Evolutionary conservation across 176 grass and related monocot genomes (phyloP).

Genomic region (Cymbopogon citratus): DNA sequence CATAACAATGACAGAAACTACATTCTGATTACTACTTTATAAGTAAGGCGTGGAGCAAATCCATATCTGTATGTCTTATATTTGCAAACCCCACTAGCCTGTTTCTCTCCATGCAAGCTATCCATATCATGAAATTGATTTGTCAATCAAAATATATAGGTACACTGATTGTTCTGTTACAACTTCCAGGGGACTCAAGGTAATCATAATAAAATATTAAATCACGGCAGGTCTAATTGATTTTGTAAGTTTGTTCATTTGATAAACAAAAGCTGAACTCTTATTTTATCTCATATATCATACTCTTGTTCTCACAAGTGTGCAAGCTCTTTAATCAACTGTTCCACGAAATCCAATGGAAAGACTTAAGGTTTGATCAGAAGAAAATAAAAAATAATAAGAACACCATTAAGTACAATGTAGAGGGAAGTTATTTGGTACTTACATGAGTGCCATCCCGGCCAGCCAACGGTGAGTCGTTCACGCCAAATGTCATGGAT

Average conservation of each 20-base stretch:
- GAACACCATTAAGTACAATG: background rate
- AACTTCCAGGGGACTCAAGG: background rate
- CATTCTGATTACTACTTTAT: background rate
- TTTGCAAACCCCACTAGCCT: background rate
- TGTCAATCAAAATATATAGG: background rate
- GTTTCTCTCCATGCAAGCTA: background rate
- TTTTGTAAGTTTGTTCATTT: background rate
- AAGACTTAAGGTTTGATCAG: slow-evolving; percentile 7
- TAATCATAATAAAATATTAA: background rate
- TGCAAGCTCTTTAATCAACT: background rate
- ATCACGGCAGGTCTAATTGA: background rate
- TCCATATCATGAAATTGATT: background rate
- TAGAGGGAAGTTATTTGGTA: slow-evolving; percentile 30
- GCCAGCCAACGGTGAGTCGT: slow-evolving; percentile 87
- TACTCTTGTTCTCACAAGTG: background rate
- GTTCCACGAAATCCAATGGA: background rate
- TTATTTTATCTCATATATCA: background rate
- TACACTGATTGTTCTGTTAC: background rate
- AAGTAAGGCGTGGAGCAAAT: background rate
- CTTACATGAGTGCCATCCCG: slow-evolving; percentile 93
- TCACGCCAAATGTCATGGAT: slow-evolving; percentile 99
- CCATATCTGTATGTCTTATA: background rate
- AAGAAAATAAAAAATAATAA: background rate
- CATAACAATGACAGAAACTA: background rate
- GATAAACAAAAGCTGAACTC: background rate